Base-by-base conservation (phyloP, 1,284 basidiomycete species). In the Puccinia coronata region DNA sequence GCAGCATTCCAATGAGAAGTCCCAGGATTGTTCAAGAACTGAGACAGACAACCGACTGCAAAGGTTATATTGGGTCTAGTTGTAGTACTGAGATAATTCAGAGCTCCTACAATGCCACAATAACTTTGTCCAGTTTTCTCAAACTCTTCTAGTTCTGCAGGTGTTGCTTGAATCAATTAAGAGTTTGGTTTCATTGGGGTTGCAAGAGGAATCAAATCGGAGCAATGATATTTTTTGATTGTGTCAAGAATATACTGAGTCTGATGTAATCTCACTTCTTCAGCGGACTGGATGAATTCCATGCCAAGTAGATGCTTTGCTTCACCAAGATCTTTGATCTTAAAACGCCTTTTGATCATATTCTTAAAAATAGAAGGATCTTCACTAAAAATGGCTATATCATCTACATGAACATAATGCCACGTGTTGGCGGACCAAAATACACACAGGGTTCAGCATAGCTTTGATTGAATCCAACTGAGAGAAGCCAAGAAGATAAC, bases 371-470 rank as follows among this genome's bases (percentile, higher is more conserved):
- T 57, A 9, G 9, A 8, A n/a, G 55, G 55, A 9, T 57, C 55
- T 8, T 8, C 9, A 47, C 43, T 47, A 47, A 47, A 47, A 16
- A 47, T 47, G 8, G 43, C 39, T 12, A 69, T n/a, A n/a, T n/a
- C n/a, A n/a, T n/a, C n/a, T n/a, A n/a, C n/a, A n/a, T n/a, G n/a
- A n/a, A n/a, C n/a, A 43, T 71, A 71, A 5, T 49, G 28, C 41
- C 41, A 71, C 1, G 47, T 71, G 31, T 34, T 20, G 2, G 41
- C 2, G 25, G n/a, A 28, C 69, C 69, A 71, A 34, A 71, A n/a
- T n/a, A 71, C 2, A 71, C 69, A 39, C 69, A 71, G 9, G 69
- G 69, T 25, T 71, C 20, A 12, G 69, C 69, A 25, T 47, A 31
- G n/a, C n/a, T n/a, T n/a, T n/a, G n/a, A n/a, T n/a, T n/a, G n/a